Base-by-base conservation (phyloP, 305 asterid genomes). In the Fraxinus sp. region DNA sequence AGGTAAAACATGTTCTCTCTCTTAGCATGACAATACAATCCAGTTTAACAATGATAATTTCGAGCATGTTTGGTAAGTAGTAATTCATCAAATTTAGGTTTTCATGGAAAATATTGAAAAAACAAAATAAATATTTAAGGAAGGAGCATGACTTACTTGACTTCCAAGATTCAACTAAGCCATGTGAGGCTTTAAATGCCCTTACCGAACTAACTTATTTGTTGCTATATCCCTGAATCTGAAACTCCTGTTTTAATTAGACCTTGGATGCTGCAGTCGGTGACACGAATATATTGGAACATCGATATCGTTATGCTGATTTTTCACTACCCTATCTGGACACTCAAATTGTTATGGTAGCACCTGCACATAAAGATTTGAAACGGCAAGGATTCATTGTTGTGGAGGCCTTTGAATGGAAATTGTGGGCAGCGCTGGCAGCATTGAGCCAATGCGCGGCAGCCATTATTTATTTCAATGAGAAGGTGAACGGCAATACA, bases 281-380 rank as follows among this genome's bases (percentile, higher is more conserved):
- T 1, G 97, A 91, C 52, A 91, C 87, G 4, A 89, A 81, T 71
- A 92, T 92, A 85, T 79, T 91, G 87, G 95, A 94, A 0, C 85
- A 90, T 13, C 91, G 97, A 0, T 92, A 78, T 28, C 83, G 32
- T 59, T 71, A 77, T 16, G 95, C 84, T 0, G 91, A 81, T 14
- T 94, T 94, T 82, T 80, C 97, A 8, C 95, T 88, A 75, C 97
- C 97, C 7, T 92, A 94, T 64, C 78, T 91, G 7, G 94, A 90
- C 14, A 87, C 92, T 14, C 97, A 93, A 83, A 82, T 94, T 55
- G 91, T 88, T 77, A 92, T 92, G 98, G 90, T 93, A n/a, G 95
- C 90, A 76, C 81, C 86, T 0, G 92, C 32, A 64, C 86, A 90
- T 74, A 86, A 86, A n/a, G 86, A 84, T 35, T 14, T 86, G 44